Evolutionary conservation across 805 yeast genomes (phyloP).

Genomic region (Candida cerambycidarum): DNA sequence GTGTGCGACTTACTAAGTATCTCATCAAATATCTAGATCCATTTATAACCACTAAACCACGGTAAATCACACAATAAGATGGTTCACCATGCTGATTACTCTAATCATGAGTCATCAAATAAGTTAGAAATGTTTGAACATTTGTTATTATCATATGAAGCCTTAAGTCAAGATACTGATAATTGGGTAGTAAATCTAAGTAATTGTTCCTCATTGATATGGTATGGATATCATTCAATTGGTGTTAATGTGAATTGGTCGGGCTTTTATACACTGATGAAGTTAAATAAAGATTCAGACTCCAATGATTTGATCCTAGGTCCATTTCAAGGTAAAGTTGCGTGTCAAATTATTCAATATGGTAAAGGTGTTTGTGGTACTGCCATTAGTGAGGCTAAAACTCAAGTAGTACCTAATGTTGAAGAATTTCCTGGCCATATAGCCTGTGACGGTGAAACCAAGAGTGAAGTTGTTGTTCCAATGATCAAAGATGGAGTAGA

Average conservation of each 20-base stretch:
- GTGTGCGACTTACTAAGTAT: too few species aligned
- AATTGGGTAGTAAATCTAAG: slow-evolving; percentile 92
- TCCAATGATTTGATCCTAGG: slow-evolving; percentile 63
- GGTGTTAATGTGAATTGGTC: slow-evolving; percentile 77
- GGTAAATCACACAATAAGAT: not conserved
- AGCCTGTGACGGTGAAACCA: slow-evolving; percentile 95
- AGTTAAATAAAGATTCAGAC: slow-evolving; percentile 13
- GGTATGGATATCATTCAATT: slow-evolving; percentile 81
- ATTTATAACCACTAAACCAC: not conserved
- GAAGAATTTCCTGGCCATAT: slow-evolving; percentile 85
- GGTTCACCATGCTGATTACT: slow-evolving; percentile 68
- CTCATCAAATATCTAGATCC: too few species aligned
- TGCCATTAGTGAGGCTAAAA: slow-evolving; percentile 58
- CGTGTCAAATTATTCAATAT: slow-evolving; percentile 77
- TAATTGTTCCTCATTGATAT: slow-evolving; percentile 79
- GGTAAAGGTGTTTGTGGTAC: slow-evolving; percentile 93
- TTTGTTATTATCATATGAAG: slow-evolving; percentile 60
- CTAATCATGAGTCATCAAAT: slow-evolving; percentile 45
- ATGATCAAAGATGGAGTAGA: slow-evolving; percentile 44
- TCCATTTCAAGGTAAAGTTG: slow-evolving; percentile 96
- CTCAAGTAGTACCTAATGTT: slow-evolving; percentile 81
- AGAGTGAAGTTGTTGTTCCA: slow-evolving; percentile 92
- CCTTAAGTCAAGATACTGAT: slow-evolving; percentile 57
- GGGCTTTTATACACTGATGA: slow-evolving; percentile 67
- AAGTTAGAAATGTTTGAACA: slow-evolving; percentile 58